phyloP scores from a whole-genome alignment of 345 rosid species.

The Pistacia atlantica region DNA sequence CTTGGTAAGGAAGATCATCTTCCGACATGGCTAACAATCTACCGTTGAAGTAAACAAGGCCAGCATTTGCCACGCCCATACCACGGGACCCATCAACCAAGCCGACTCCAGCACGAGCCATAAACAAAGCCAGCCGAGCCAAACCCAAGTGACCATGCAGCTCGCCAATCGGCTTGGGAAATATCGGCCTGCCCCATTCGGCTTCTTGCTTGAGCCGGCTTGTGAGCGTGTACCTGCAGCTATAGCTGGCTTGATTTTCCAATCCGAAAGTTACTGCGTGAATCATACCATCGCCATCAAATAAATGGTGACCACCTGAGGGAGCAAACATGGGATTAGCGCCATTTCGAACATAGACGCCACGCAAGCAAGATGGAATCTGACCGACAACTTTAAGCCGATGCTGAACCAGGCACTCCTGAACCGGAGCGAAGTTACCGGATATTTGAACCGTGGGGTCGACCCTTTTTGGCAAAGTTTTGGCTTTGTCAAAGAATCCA shows the following conservation, averaged over 20 bases:
- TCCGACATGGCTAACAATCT: constrained; percentile 79
- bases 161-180: constrained; percentile 82
- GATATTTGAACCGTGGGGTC: constrained; percentile 58
- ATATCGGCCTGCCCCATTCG: constrained; percentile 50
- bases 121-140: constrained; percentile 57
- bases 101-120: constrained; percentile 56
- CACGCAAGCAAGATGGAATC: constrained; percentile 55
- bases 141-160: constrained; percentile 72
- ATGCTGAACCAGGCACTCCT: constrained; percentile 63
- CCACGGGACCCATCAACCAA: constrained; percentile 59
- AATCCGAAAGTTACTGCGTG: constrained; percentile 61
- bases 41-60: constrained; percentile 62
- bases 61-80: constrained; percentile 76
- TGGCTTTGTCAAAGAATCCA: constrained; percentile 30
- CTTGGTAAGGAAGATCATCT: constrained; percentile 78
- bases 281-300: constrained; percentile 90
- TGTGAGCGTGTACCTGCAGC: constrained; percentile 68
- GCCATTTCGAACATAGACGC: constrained; percentile 74
- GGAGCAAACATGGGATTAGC: constrained; percentile 69
- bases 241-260: constrained; percentile 49
- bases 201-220: constrained; percentile 66
- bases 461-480: constrained; percentile 31
- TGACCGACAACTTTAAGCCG: constrained; percentile 51
- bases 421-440: constrained; percentile 74
- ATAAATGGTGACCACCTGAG: constrained; percentile 65